These are phyloP conservation scores for Cyberlindnera petersonii DNA, from an alignment of 805 yeast genomes.

Conservation along the genomic window DNA sequence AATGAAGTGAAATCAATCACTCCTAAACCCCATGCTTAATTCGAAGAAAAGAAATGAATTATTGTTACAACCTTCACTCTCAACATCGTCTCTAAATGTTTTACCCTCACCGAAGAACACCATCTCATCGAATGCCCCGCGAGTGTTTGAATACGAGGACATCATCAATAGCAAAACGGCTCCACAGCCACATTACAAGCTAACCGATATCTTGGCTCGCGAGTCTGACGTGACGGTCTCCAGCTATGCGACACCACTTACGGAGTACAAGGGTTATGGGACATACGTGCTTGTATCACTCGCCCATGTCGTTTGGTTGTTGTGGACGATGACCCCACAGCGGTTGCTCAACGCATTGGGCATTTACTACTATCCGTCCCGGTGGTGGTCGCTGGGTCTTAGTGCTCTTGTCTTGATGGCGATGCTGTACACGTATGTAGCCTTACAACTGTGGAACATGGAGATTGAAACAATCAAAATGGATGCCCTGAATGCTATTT, in stretches of 20 bases:
- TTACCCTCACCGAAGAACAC: slow-evolving; percentile 3
- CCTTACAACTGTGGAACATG: slow-evolving; percentile 66
- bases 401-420: slow-evolving; percentile 68
- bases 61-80: slow-evolving; percentile 8
- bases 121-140: neutral
- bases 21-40: neutral
- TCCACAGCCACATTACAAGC: slow-evolving; percentile 17
- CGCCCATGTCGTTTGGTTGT: slow-evolving; percentile 49
- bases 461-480: slow-evolving; percentile 65
- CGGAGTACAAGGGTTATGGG: slow-evolving; percentile 88
- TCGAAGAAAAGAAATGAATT: slow-evolving; percentile 2
- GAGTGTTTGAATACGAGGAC: slow-evolving; percentile 22
- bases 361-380: slow-evolving; percentile 74
- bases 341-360: slow-evolving; percentile 46
- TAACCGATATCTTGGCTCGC: slow-evolving; percentile 54
- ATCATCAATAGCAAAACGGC: slow-evolving; percentile 13
- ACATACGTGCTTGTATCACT: slow-evolving; percentile 65
- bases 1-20: too few relatives aligned
- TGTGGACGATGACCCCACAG: slow-evolving; percentile 77
- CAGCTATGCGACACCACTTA: slow-evolving; percentile 48
- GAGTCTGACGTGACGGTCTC: slow-evolving; percentile 65
- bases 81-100: slow-evolving; percentile 6
- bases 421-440: slow-evolving; percentile 71
- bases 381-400: slow-evolving; percentile 86
- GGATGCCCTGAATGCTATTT: slow-evolving; percentile 57